Conservation (phyloP, 1,284 basidiomycete species). For the Ceratobasidium sp. region DNA sequence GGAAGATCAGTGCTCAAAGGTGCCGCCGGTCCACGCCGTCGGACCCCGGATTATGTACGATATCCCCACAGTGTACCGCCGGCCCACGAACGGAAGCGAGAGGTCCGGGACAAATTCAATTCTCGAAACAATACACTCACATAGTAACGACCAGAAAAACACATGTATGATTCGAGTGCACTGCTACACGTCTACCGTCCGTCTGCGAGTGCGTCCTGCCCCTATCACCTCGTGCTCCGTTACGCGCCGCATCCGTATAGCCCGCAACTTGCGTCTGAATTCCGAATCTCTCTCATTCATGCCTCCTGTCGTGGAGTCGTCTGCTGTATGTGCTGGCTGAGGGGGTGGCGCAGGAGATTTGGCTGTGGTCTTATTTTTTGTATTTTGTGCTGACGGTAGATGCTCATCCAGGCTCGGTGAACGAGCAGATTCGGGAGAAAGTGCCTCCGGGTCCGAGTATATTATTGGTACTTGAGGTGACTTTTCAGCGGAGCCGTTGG, state of each 20-base stretch:
- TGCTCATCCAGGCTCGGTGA: background rate
- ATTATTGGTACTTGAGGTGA: background rate
- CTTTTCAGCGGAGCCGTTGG: background rate
- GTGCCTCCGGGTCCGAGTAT: background rate
- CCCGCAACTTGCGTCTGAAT: background rate
- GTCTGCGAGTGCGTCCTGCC: background rate
- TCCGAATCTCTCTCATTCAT: background rate
- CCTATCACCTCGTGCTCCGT: slow-evolving; percentile 19
- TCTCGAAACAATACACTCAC: background rate
- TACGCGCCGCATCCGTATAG: background rate
- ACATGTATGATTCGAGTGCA: too few relatives aligned
- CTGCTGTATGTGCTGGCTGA: background rate
- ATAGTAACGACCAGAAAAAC: background rate
- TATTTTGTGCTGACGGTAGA: too few relatives aligned
- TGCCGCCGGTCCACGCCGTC: slow-evolving; percentile 24
- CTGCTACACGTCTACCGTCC: background rate
- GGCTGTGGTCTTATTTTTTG: background rate
- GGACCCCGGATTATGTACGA: slow-evolving; percentile 3
- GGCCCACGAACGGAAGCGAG: background rate
- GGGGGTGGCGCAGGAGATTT: background rate
- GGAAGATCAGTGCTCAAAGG: background rate
- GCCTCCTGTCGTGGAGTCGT: background rate
- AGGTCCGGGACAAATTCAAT: background rate
- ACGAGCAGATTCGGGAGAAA: background rate
- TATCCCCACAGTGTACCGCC: slow-evolving; percentile 17